Percentiles rank a stretch among this genome's conserved stretches.
phyloP scores from a whole-genome alignment of 345 rosid species.

The Acer campestre region DNA sequence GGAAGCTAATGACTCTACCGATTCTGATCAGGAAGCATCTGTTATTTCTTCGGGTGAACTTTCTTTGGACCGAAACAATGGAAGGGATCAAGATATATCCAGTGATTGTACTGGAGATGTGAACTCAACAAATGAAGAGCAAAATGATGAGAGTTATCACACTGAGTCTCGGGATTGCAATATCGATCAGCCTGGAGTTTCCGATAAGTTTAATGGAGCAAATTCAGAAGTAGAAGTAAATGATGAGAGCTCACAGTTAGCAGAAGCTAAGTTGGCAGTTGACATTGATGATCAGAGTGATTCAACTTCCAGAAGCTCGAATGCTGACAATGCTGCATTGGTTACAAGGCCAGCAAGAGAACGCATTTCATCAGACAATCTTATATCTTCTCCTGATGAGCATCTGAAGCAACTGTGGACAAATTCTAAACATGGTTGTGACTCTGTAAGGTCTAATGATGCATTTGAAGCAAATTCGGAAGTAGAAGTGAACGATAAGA shows the following conservation, averaged over 20 bases:
- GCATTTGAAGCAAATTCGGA: conserved; percentile 30
- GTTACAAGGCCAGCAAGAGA: conserved; percentile 18
- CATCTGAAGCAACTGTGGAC: conserved; percentile 26
- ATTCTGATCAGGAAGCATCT: conserved; percentile 27
- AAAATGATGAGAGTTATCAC: conserved; percentile 24
- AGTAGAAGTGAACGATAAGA: conserved; percentile 24
- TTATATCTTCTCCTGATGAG: conserved; percentile 22
- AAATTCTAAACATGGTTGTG: conserved; percentile 7
- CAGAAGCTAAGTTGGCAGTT: conserved; percentile 3
- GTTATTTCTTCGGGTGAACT: conserved; percentile 29
- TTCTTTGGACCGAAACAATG: conserved; percentile 28
- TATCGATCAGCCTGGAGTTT: conserved; percentile 23
- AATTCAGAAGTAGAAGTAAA: conserved; percentile 24
- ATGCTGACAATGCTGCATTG: neutral
- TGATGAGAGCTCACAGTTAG: conserved; percentile 25
- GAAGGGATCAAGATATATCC: conserved; percentile 19
- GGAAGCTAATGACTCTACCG: conserved; percentile 35
- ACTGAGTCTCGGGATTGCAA: conserved; percentile 15
- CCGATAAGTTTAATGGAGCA: conserved; percentile 16
- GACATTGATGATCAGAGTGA: neutral
- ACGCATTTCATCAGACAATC: conserved; percentile 15
- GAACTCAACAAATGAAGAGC: conserved; percentile 26
- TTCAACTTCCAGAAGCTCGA: neutral
- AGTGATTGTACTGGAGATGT: conserved; percentile 23
- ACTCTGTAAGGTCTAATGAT: conserved; percentile 26